Base-by-base conservation (phyloP, 75 land plant species). In the Selaginella tamariscina region DNA sequence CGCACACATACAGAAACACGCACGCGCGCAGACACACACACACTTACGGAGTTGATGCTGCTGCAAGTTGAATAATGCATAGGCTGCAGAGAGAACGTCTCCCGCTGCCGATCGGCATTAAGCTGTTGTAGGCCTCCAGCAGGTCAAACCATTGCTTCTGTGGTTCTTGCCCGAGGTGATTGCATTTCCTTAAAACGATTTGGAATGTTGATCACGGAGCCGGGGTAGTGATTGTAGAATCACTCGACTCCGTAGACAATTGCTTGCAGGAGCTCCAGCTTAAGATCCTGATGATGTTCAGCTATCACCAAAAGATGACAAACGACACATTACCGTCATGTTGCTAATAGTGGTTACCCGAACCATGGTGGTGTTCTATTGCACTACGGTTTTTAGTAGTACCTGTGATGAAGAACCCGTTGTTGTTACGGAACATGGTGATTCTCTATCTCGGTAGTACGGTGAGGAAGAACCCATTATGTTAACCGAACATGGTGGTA, bases 231-330 rank as follows among this genome's bases (percentile, higher is more conserved):
- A 65, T 70, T 67, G 79, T 71, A 68, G 57, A 76, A 22, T 72
- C 81, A 68, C 73, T 78, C 69, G 90, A 76, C 70, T 86, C 87
- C 68, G 77, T 67, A 78, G 82, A 83, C 49, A 39, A 39, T 91
- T 91, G 97, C 94, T 83, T 75, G 86, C 86, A 94, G 97, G 97
- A 91, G 97, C 95, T 92, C 97, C 82, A 71, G 64, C 83, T 89
- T 88, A 82, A 79, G 70, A 77, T 70, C 83, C 0, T 56, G n/a
- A 67, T 68, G 54, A 67, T 21, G 62, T 56, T 59, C 1, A 73
- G 54, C 62, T 15, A 39, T 15, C 49, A 39, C 49, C 15, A 15
- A 15, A n/a, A 5, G 15, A 5, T 15, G 15, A 5, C 49, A 39
- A 15, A 39, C 11, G 49, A 39, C n/a, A n/a, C n/a, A n/a, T n/a